A percentile compares a stretch with the other conserved stretches of the same genome.
These are phyloP conservation scores for Grigorovia transvaalensis DNA, from an alignment of 805 yeast species.

Conservation along the genomic window DNA sequence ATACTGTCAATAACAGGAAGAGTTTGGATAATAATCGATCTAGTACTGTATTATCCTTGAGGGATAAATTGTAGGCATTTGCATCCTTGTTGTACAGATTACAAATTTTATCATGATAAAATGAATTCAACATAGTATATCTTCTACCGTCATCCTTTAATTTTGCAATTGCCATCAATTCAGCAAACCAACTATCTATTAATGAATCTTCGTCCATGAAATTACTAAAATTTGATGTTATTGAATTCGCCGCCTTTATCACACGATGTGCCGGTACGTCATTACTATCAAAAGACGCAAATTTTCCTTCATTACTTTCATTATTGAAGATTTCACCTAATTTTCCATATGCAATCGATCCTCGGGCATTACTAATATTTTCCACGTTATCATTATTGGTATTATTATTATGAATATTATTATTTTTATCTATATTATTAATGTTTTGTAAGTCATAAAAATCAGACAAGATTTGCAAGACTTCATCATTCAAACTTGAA, in stretches of 20 bases:
- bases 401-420: neutral
- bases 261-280: neutral
- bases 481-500: constrained; percentile 69
- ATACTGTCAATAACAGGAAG: constrained; percentile 55
- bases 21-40: constrained; percentile 47
- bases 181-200: constrained; percentile 28
- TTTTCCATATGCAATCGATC: neutral
- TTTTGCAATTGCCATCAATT: constrained; percentile 23
- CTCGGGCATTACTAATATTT: neutral
- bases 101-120: constrained; percentile 19
- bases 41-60: constrained; percentile 4
- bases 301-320: neutral
- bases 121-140: constrained; percentile 13
- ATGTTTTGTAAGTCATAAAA: constrained; percentile 13
- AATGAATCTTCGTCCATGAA: constrained; percentile 12
- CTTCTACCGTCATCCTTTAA: constrained; percentile 24
- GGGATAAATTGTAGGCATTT: constrained; percentile 5
- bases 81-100: constrained; percentile 5
- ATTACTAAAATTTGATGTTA: neutral
- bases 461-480: constrained; percentile 19
- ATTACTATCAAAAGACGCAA: neutral
- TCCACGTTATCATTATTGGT: neutral
- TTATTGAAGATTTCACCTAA: neutral
- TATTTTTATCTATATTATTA: neutral
- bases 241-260: neutral